Conservation (phyloP, 495 filamentous ascomycete genomes). For the Penicillium steckii region DNA sequence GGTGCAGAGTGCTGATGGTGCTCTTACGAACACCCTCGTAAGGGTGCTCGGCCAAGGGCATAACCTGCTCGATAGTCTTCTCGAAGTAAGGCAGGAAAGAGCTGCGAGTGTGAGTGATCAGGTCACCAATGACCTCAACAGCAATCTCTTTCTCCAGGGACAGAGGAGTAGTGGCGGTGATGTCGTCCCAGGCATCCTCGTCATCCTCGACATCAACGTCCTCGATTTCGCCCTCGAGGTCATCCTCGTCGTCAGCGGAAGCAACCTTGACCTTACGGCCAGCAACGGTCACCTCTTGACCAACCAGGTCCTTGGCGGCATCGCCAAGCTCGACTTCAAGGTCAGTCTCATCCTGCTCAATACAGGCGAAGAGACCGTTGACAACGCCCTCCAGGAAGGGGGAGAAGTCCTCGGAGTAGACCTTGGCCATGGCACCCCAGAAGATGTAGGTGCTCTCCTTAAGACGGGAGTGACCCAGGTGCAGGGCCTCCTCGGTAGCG, state of each 20-base stretch:
- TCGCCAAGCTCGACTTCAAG: constrained; percentile 77
- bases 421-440: constrained; percentile 91
- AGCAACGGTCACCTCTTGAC: constrained; percentile 70
- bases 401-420: constrained; percentile 87
- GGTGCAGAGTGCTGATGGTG: constrained; percentile 86
- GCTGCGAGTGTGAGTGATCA: constrained; percentile 78
- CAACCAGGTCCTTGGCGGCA: constrained; percentile 72
- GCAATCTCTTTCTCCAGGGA: constrained; percentile 98
- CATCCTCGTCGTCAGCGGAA: constrained; percentile 55
- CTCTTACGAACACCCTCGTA: constrained; percentile 95
- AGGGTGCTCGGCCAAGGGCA: constrained; percentile 76
- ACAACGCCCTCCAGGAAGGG: constrained; percentile 84
- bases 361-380: constrained; percentile 77
- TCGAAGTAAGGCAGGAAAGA: constrained; percentile 85
- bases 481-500: constrained; percentile 85
- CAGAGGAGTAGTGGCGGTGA: constrained; percentile 76
- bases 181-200: constrained; percentile 82
- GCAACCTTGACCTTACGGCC: constrained; percentile 85
- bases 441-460: constrained; percentile 95
- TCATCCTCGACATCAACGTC: constrained; percentile 70
- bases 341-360: constrained; percentile 88
- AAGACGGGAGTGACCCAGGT: constrained; percentile 84
- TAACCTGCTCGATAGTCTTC: constrained; percentile 79
- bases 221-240: constrained; percentile 55
- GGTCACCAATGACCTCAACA: constrained; percentile 88